Evolutionary conservation across 106 monocot species (phyloP).

Genomic region (Allium fistulosum): DNA sequence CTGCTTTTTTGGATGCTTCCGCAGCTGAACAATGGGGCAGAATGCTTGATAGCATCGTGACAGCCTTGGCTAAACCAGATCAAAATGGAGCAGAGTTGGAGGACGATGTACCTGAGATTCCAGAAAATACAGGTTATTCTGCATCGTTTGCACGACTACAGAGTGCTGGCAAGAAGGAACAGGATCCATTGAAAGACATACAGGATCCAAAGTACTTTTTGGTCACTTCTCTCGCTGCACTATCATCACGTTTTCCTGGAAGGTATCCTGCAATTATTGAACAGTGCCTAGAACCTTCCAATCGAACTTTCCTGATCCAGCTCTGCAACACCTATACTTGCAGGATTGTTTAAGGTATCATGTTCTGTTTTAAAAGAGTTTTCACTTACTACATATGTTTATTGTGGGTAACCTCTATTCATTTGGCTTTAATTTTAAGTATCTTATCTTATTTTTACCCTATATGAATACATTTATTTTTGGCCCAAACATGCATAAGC

Average conservation of each 20-base stretch:
- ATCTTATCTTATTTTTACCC: too few relatives aligned
- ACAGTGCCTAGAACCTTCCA: slow-evolving; percentile 56
- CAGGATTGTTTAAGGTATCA: slow-evolving; percentile 67
- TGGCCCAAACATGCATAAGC: too few relatives aligned
- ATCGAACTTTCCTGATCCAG: slow-evolving; percentile 49
- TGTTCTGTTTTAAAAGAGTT: background rate
- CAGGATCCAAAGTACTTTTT: slow-evolving; percentile 78
- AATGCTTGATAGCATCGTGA: slow-evolving; percentile 68
- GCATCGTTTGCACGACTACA: slow-evolving; percentile 77
- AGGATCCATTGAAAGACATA: slow-evolving; percentile 79
- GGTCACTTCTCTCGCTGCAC: slow-evolving; percentile 54
- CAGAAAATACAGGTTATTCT: slow-evolving; percentile 53
- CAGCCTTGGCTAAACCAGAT: slow-evolving; percentile 52
- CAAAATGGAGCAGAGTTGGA: slow-evolving; percentile 46
- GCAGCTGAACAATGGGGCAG: slow-evolving; percentile 64
- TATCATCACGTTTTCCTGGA: slow-evolving; percentile 61
- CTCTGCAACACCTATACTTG: slow-evolving; percentile 66
- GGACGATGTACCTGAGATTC: slow-evolving; percentile 44
- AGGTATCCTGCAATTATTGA: slow-evolving; percentile 64
- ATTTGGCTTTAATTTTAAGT: too few relatives aligned
- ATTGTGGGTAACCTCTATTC: background rate
- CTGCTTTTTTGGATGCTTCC: slow-evolving; percentile 53
- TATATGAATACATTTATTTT: too few relatives aligned
- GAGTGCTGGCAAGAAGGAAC: slow-evolving; percentile 87
- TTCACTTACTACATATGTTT: background rate